These are phyloP conservation scores for Chenopodium suecicum DNA, from an alignment of 148 eudicot species.

Conservation along the genomic window DNA sequence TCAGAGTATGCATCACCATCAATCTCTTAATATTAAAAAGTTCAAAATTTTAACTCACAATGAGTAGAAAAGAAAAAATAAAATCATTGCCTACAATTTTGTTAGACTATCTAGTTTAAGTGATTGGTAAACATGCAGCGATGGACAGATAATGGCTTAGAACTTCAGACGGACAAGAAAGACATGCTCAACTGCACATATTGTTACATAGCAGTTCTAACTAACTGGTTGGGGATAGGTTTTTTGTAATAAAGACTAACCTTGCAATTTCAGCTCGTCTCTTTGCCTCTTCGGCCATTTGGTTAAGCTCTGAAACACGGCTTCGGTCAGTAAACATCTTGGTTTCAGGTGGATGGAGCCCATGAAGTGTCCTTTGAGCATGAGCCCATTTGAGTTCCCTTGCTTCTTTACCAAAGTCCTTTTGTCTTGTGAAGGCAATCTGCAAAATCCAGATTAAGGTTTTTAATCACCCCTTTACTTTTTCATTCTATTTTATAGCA, in stretches of 20 bases:
- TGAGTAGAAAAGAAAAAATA: too few relatives aligned
- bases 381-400: constrained; percentile 42
- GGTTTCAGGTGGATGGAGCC: constrained; percentile 38
- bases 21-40: neutral
- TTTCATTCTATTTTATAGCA: neutral
- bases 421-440: constrained; percentile 45
- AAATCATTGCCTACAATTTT: neutral
- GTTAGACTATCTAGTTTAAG: neutral
- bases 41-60: too few relatives aligned
- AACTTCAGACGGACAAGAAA: neutral
- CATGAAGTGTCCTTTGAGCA: constrained; percentile 44
- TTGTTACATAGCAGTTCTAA: too few relatives aligned
- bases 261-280: constrained; percentile 48
- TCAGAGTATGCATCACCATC: too few relatives aligned
- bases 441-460: neutral
- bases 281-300: constrained; percentile 47
- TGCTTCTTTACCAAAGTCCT: constrained; percentile 44
- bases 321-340: constrained; percentile 33
- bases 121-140: neutral
- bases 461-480: neutral
- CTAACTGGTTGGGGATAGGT: too few relatives aligned
- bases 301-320: constrained; percentile 31
- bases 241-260: constrained; percentile 3
- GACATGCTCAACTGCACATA: neutral
- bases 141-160: too few relatives aligned